Evolutionary conservation across 352 stramenopile species (phyloP).

Genomic region (Phytophthora cactorum): DNA sequence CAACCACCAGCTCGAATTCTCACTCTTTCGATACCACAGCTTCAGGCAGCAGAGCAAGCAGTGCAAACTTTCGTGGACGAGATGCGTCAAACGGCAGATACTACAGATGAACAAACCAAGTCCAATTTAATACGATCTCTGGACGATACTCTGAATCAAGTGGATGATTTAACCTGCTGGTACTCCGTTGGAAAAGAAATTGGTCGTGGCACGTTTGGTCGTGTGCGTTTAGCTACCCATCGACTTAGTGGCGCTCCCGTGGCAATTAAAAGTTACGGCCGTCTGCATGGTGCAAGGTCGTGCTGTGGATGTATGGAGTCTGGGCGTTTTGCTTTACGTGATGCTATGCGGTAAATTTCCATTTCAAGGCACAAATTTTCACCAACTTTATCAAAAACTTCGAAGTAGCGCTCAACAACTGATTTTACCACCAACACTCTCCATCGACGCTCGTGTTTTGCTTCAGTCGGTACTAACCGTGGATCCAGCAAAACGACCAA

Average conservation of each 20-base stretch:
- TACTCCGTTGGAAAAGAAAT: slow-evolving; percentile 59
- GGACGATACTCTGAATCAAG: slow-evolving; percentile 12
- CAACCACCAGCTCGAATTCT: not conserved
- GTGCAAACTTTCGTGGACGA: slow-evolving; percentile 24
- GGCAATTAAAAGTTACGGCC: slow-evolving; percentile 72
- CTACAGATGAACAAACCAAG: slow-evolving; percentile 22
- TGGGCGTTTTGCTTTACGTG: slow-evolving; percentile 74
- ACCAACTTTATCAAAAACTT: slow-evolving; percentile 46
- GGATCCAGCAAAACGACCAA: slow-evolving; percentile 50
- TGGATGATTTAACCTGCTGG: slow-evolving; percentile 35
- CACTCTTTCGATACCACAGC: slow-evolving; percentile 15
- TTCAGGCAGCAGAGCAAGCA: slow-evolving; percentile 17
- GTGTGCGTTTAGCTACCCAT: slow-evolving; percentile 52
- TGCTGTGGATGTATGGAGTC: slow-evolving; percentile 71
- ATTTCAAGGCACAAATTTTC: slow-evolving; percentile 48
- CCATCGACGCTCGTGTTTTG: slow-evolving; percentile 45
- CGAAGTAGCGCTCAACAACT: slow-evolving; percentile 36
- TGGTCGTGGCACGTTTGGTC: slow-evolving; percentile 59
- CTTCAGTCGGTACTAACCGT: slow-evolving; percentile 51
- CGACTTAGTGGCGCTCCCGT: slow-evolving; percentile 49
- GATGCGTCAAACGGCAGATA: slow-evolving; percentile 21
- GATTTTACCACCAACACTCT: slow-evolving; percentile 37
- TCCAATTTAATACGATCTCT: slow-evolving; percentile 11
- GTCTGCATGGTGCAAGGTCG: slow-evolving; percentile 40
- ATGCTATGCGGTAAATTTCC: slow-evolving; percentile 69